A percentile compares a stretch with the other conserved stretches of the same genome.
phyloP scores from a whole-genome alignment of 2,329 filamentous ascomycete genomes.

The Fusarium sp. region DNA sequence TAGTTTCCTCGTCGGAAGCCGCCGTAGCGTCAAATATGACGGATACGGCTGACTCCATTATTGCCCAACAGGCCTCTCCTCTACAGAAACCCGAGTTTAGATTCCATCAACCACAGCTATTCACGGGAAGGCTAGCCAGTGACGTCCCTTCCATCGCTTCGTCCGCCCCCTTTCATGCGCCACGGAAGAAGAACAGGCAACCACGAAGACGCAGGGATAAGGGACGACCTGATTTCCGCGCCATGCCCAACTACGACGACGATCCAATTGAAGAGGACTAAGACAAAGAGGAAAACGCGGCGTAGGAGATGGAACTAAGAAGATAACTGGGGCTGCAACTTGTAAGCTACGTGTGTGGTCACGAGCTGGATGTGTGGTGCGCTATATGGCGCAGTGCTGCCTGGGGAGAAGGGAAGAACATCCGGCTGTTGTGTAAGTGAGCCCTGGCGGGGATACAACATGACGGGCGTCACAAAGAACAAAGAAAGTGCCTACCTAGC shows the following conservation, averaged over 20 bases:
- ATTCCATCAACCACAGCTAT: slow-evolving; percentile 47
- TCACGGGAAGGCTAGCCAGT: slow-evolving; percentile 45
- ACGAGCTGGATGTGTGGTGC: slow-evolving; percentile 26
- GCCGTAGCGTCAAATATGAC: slow-evolving; percentile 7
- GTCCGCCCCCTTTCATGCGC: slow-evolving; percentile 2
- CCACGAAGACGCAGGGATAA: slow-evolving; percentile 34
- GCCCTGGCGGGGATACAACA: slow-evolving; percentile 20
- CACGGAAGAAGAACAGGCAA: slow-evolving; percentile 21
- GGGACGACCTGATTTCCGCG: slow-evolving; percentile 47
- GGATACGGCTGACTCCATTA: slow-evolving; percentile 19
- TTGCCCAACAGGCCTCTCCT: slow-evolving; percentile 30
- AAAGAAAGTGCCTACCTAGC: not conserved
- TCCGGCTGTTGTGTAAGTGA: slow-evolving; percentile 15
- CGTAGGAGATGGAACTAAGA: slow-evolving; percentile 10
- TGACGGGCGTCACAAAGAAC: not conserved
- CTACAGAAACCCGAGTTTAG: slow-evolving; percentile 34
- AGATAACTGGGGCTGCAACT: slow-evolving; percentile 1
- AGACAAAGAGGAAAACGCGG: slow-evolving; percentile 1
- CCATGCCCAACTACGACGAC: slow-evolving; percentile 46
- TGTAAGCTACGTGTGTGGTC: slow-evolving; percentile 27
- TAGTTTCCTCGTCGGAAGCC: slow-evolving; percentile 9
- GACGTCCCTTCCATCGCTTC: slow-evolving; percentile 3
- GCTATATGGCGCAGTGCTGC: slow-evolving; percentile 22
- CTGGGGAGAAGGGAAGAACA: slow-evolving; percentile 21
- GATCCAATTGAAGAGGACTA: slow-evolving; percentile 48